Evolutionary conservation across 140 eudicot genomes (phyloP).

Genomic region (Oenanthe javanica): DNA sequence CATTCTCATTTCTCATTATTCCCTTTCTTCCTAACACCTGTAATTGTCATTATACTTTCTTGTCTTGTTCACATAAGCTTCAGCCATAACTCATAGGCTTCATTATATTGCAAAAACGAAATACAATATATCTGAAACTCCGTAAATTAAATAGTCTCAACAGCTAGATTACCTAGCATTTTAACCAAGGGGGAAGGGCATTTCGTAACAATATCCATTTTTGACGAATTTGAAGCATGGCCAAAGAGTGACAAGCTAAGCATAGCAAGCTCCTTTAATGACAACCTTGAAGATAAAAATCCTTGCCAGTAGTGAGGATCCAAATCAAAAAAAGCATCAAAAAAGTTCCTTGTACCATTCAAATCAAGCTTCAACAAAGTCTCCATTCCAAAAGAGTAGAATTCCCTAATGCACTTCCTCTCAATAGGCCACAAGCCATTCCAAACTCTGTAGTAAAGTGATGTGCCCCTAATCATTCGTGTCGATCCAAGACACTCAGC

Average conservation of each 20-base stretch:
- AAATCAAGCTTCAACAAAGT: conserved; percentile 75
- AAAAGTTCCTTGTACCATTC: conserved; percentile 59
- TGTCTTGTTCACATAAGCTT: not conserved
- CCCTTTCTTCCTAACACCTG: not conserved
- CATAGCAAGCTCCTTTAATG: conserved; percentile 52
- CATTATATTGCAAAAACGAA: not conserved
- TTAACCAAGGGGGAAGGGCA: conserved; percentile 67
- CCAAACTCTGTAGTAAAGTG: conserved; percentile 56
- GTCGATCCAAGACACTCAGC: conserved; percentile 75
- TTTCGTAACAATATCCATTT: conserved; percentile 55
- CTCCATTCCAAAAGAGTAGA: conserved; percentile 76
- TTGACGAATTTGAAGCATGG: conserved; percentile 46
- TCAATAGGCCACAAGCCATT: conserved; percentile 73
- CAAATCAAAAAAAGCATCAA: conserved; percentile 70
- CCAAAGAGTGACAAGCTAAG: conserved; percentile 54
- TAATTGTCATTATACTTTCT: not conserved
- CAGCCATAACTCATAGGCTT: not conserved
- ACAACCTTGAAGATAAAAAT: conserved; percentile 69
- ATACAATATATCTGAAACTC: not conserved
- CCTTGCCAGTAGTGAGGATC: conserved; percentile 81
- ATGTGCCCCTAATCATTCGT: conserved; percentile 64
- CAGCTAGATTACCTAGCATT: conserved; percentile 65
- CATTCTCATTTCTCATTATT: no score
- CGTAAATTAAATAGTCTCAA: conserved; percentile 44
- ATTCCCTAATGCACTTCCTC: conserved; percentile 51